Conservation (phyloP, 768 basidiomycete species). For the Chalciporus chontae region DNA sequence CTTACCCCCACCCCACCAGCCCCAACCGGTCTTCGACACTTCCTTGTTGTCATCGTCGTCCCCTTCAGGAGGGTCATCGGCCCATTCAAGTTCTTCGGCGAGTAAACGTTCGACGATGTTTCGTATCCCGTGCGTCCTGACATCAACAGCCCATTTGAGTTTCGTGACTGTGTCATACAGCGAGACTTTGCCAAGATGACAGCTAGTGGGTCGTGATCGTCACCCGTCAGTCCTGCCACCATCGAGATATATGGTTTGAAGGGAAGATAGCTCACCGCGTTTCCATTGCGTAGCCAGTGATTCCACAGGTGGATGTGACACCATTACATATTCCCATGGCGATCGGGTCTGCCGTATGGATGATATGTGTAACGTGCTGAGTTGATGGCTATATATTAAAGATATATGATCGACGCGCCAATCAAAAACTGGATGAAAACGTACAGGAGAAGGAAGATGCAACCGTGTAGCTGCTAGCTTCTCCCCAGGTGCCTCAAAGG, state of each 20-base stretch:
- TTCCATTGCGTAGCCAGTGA: slow-evolving; percentile 86
- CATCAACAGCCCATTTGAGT: slow-evolving; percentile 74
- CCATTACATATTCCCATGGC: slow-evolving; percentile 84
- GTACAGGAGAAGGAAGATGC: slow-evolving; percentile 83
- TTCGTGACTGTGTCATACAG: slow-evolving; percentile 84
- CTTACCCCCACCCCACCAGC: slow-evolving; percentile 30
- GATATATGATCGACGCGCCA: not conserved
- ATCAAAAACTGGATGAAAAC: slow-evolving; percentile 17
- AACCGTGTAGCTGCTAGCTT: slow-evolving; percentile 67
- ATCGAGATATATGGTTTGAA: not conserved
- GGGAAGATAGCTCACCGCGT: slow-evolving; percentile 38
- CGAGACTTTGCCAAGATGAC: slow-evolving; percentile 82
- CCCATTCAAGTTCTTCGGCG: slow-evolving; percentile 52
- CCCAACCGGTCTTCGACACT: slow-evolving; percentile 12
- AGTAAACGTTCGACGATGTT: slow-evolving; percentile 67
- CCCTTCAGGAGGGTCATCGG: slow-evolving; percentile 18
- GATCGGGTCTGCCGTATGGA: slow-evolving; percentile 93
- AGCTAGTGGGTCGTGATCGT: slow-evolving; percentile 37
- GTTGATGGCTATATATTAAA: slow-evolving; percentile 50
- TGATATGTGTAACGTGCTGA: slow-evolving; percentile 81
- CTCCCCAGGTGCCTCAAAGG: slow-evolving; percentile 85
- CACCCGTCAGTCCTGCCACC: not conserved
- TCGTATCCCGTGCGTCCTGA: slow-evolving; percentile 69
- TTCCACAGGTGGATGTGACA: slow-evolving; percentile 69
- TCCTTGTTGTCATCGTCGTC: slow-evolving; percentile 2